Evolutionary conservation across 1,284 basidiomycete species (phyloP).

Genomic region (Abortiporus biennis): DNA sequence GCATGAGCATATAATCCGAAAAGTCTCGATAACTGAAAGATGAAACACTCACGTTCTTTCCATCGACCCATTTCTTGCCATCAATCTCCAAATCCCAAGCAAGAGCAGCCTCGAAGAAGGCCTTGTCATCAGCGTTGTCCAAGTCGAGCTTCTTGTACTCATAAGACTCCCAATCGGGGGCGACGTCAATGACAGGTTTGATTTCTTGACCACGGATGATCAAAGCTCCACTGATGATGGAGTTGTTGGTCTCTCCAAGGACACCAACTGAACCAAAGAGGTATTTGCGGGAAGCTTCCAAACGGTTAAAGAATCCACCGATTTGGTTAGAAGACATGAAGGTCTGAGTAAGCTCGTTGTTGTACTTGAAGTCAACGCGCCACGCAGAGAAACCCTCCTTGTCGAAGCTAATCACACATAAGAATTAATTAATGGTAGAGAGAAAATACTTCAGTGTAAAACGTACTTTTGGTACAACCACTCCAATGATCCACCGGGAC

Average conservation of each 20-base stretch:
- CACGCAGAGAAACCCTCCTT: slow-evolving; percentile 87
- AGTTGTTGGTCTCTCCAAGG: slow-evolving; percentile 76
- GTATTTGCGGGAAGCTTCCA: slow-evolving; percentile 94
- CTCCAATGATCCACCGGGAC: slow-evolving; percentile 65
- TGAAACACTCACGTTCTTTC: slow-evolving; percentile 61
- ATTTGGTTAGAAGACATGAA: slow-evolving; percentile 94
- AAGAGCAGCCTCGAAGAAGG: slow-evolving; percentile 84
- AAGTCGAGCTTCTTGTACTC: slow-evolving; percentile 70
- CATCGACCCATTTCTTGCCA: slow-evolving; percentile 84
- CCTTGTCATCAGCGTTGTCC: slow-evolving; percentile 66
- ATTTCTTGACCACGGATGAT: slow-evolving; percentile 77
- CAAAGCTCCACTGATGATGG: slow-evolving; percentile 74
- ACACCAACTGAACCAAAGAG: slow-evolving; percentile 93
- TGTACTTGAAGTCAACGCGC: slow-evolving; percentile 97
- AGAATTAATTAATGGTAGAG: slow-evolving; percentile 1
- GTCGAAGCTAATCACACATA: slow-evolving; percentile 66
- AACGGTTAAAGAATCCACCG: slow-evolving; percentile 93
- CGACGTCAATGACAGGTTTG: slow-evolving; percentile 70
- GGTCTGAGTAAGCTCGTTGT: slow-evolving; percentile 84
- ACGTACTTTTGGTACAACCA: slow-evolving; percentile 90
- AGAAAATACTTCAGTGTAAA: slow-evolving; percentile 11
- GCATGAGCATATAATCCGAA: background rate
- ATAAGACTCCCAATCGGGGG: slow-evolving; percentile 95
- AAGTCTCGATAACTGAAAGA: background rate
- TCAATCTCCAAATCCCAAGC: slow-evolving; percentile 87